Percentiles rank a stretch among this genome's conserved stretches.
Conservation (phyloP, 148 eudicot species). For the Spergularia bocconei region DNA sequence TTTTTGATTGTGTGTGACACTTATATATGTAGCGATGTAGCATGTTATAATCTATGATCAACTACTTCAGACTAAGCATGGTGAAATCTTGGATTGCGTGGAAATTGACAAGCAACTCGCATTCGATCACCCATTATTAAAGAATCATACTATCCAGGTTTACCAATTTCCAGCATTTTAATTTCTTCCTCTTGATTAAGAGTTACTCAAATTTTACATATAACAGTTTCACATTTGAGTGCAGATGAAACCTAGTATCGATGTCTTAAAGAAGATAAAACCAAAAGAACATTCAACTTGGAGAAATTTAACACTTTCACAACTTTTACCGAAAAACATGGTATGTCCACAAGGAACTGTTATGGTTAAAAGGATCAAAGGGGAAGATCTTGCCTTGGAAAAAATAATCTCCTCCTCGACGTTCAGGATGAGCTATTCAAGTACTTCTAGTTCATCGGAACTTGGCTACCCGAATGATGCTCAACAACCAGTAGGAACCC, state of each 20-base stretch:
- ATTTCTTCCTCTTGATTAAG: background rate
- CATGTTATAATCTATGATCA: background rate
- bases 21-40: background rate
- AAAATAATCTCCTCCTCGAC: background rate
- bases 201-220: background rate
- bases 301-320: background rate
- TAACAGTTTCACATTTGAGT: background rate
- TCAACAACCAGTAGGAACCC: background rate
- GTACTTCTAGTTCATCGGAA: background rate
- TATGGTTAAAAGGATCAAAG: conserved; percentile 17
- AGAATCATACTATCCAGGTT: conserved; percentile 27
- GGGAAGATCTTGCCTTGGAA: conserved; percentile 17
- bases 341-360: conserved; percentile 24
- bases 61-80: conserved; percentile 13
- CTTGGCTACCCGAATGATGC: background rate
- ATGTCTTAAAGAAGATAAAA: background rate
- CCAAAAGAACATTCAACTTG: background rate
- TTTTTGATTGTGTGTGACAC: background rate
- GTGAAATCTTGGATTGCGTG: conserved; percentile 26
- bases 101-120: conserved; percentile 25
- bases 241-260: conserved; percentile 21
- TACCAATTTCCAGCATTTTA: background rate
- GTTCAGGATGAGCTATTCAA: background rate
- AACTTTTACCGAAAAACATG: conserved; percentile 6
- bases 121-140: conserved; percentile 25